Percentiles rank a stretch among this genome's conserved stretches.
Evolutionary conservation across 352 stramenopile genomes (phyloP).

Genomic region (Phytophthora megakarya): DNA sequence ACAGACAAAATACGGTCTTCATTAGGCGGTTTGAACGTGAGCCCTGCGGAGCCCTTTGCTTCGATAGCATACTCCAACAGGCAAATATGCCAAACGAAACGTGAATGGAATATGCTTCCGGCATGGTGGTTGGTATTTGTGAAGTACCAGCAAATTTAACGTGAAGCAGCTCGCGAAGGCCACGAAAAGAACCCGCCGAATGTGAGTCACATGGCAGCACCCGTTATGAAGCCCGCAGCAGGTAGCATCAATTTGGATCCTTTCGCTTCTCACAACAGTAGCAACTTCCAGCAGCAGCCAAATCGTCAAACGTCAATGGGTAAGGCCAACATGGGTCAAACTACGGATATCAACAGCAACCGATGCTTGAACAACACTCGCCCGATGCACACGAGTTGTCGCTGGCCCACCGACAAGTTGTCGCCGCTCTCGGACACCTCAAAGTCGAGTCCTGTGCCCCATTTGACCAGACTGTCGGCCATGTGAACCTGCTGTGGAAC

Average conservation of each 20-base stretch:
- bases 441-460: constrained; percentile 15
- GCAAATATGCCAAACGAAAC: no score
- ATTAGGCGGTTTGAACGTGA: no score
- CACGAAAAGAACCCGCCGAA: no score
- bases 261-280: constrained; percentile 42
- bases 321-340: constrained; percentile 10
- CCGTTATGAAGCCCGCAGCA: constrained; percentile 50
- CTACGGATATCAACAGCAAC: constrained; percentile 30
- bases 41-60: no score
- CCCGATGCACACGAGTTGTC: constrained; percentile 95
- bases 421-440: constrained; percentile 85
- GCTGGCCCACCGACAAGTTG: constrained; percentile 94
- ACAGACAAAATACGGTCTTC: no score
- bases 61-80: no score
- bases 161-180: no score
- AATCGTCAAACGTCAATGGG: constrained; percentile 19
- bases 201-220: no score
- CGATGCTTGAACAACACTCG: constrained; percentile 81
- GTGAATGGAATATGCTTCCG: no score
- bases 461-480: constrained; percentile 71
- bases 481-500: constrained; percentile 57
- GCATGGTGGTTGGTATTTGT: no score
- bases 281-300: constrained; percentile 30
- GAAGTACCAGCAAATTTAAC: no score
- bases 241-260: constrained; percentile 59